Base-by-base conservation (phyloP, 331 rosid species). In the Quercus phellos region DNA sequence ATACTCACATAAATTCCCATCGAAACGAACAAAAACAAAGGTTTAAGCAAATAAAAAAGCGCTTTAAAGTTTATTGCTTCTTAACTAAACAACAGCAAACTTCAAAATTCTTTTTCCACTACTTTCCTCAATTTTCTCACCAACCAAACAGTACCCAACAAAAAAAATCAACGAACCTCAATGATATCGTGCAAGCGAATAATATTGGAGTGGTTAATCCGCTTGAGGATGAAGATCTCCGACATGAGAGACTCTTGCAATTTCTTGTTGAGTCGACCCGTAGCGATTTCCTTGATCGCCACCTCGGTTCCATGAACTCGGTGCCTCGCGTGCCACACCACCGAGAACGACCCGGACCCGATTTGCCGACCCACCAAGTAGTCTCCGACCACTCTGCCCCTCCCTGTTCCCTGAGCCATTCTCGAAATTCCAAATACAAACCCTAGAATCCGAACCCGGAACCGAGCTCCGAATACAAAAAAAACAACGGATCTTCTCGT, bases 281-380 rank as follows among this genome's bases (percentile, higher is more conserved):
- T 95, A 51, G 88, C 90, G 80, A 95, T 95, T 86, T 95, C 99
- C 87, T 95, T 95, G 51, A 93, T 95, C 58, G 99, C 99, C 59
- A 95, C 99, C 85, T 95, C 98, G 6, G 98, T 91, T 29, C 98
- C 98, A 59, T 91, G 94, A 30, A 93, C 90, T 29, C 89, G 84
- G 86, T 95, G 99, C 78, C 96, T 82, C 61, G 89, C 99, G 69
- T 88, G 92, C 99, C 98, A 95, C 51, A 95, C 99, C 77, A 89
- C 96, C 75, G 99, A 95, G 88, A 95, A 95, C 76, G 99, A 95
- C 32, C 99, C 99, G 27, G 97, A 79, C 64, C 99, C 99, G 61
- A 95, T 90, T 87, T 90, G 96, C 85, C 79, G 86, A 4, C 92
- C 96, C 26, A 91, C 89, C 35, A 82, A 35, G 85, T 92, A 95